Percentiles rank a stretch among this genome's conserved stretches.
Evolutionary conservation across 352 stramenopile genomes (phyloP).

Genomic region (Phytophthora lateralis): DNA sequence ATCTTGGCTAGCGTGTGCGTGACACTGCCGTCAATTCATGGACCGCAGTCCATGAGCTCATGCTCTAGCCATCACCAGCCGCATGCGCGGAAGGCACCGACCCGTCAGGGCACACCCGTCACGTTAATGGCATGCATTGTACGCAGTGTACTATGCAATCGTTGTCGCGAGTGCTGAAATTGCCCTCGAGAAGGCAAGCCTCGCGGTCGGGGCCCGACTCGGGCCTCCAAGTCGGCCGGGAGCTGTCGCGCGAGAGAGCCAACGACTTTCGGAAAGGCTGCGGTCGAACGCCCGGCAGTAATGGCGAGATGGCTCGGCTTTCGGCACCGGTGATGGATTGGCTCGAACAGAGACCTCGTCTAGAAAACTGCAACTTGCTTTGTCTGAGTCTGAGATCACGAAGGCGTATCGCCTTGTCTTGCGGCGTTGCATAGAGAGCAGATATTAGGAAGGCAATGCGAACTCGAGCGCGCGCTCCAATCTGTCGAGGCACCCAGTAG

Average conservation of each 20-base stretch:
- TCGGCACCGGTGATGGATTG: slow-evolving; percentile 27
- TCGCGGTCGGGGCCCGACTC: background rate
- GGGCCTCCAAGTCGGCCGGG: slow-evolving; percentile 9
- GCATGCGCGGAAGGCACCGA: slow-evolving; percentile 7
- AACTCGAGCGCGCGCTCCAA: background rate
- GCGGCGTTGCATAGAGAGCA: background rate
- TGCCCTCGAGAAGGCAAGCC: background rate
- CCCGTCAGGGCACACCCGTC: no score
- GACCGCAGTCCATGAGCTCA: no score
- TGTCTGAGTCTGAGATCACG: no score
- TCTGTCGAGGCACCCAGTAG: background rate
- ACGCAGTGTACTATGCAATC: background rate
- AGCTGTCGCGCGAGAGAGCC: slow-evolving; percentile 19
- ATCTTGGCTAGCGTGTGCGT: background rate
- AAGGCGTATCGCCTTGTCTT: background rate
- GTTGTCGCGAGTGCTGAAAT: background rate
- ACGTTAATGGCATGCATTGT: background rate
- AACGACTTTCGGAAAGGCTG: slow-evolving; percentile 14
- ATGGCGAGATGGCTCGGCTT: slow-evolving; percentile 22
- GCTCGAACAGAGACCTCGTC: slow-evolving; percentile 10
- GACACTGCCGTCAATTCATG: background rate
- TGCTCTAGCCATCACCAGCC: slow-evolving; percentile 5
- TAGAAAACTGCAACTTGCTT: no score
- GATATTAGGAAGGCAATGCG: slow-evolving; percentile 7
- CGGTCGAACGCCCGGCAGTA: slow-evolving; percentile 9